Conservation (phyloP, 2,329 filamentous ascomycete species). For the Botryotinia convoluta region DNA sequence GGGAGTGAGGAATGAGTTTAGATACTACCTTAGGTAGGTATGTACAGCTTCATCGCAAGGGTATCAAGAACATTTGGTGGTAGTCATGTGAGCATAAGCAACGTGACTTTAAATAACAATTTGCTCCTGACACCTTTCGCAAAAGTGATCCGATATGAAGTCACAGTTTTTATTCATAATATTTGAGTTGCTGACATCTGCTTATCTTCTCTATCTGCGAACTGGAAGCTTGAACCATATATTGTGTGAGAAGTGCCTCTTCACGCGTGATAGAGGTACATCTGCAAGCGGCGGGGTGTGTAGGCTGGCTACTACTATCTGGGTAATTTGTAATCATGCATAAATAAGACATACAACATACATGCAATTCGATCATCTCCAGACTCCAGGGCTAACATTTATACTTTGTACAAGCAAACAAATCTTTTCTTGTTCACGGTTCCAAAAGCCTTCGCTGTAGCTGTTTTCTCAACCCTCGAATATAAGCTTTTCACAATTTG, state of each 20-base stretch:
- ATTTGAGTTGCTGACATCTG: neutral
- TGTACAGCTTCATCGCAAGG: neutral
- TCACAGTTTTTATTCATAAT: neutral
- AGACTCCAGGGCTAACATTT: neutral
- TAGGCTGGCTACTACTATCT: too few species aligned
- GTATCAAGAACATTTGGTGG: neutral
- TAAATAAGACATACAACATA: too few species aligned
- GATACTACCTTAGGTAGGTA: too few species aligned
- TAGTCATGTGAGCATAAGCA: neutral
- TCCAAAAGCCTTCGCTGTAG: neutral
- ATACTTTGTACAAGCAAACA: neutral
- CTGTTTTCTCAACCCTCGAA: neutral
- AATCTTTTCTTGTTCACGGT: neutral
- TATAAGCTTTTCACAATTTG: constrained; percentile 1
- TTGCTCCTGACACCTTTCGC: neutral
- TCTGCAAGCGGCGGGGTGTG: neutral
- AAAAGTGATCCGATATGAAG: neutral
- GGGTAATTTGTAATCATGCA: neutral
- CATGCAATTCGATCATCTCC: too few species aligned
- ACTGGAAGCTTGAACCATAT: neutral
- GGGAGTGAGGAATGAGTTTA: neutral
- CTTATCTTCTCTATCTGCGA: neutral
- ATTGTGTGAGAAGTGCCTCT: neutral
- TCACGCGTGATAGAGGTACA: neutral
- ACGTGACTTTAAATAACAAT: neutral